Evolutionary conservation across 2,329 filamentous ascomycete genomes (phyloP).

Genomic region (Lasiodiplodia theobromae): DNA sequence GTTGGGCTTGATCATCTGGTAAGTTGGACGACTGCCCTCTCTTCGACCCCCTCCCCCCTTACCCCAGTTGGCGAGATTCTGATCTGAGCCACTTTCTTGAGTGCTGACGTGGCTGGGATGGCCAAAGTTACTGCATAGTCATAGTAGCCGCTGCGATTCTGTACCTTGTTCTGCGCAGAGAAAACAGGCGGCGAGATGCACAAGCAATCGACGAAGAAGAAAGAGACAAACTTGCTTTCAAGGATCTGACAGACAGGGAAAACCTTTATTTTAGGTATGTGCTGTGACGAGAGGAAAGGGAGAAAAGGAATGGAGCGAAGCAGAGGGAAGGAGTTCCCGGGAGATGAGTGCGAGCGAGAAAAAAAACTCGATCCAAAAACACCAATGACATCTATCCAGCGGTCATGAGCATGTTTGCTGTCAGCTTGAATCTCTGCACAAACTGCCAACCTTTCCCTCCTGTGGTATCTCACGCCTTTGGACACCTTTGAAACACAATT

Average conservation of each 20-base stretch:
- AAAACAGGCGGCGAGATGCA: slow-evolving; percentile 62
- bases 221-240: slow-evolving; percentile 69
- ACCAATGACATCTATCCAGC: slow-evolving; percentile 14
- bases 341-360: neutral
- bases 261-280: slow-evolving; percentile 73
- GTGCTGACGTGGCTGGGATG: slow-evolving; percentile 9
- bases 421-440: slow-evolving; percentile 14
- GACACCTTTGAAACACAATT: slow-evolving; percentile 16
- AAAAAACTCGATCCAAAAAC: slow-evolving; percentile 29
- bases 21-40: slow-evolving; percentile 33
- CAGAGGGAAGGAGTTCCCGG: neutral
- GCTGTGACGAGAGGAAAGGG: slow-evolving; percentile 44
- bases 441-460: slow-evolving; percentile 9
- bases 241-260: slow-evolving; percentile 72
- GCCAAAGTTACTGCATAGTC: slow-evolving; percentile 69
- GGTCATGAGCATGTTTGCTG: slow-evolving; percentile 26
- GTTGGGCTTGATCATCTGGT: slow-evolving; percentile 71
- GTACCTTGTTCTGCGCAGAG: slow-evolving; percentile 65
- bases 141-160: slow-evolving; percentile 64
- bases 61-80: slow-evolving; percentile 24
- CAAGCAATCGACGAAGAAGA: slow-evolving; percentile 65
- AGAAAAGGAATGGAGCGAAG: slow-evolving; percentile 28
- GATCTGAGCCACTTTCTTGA: neutral
- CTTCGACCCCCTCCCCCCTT: neutral
- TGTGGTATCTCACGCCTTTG: slow-evolving; percentile 24